Conservation (phyloP, 108 stramenopile species). For the Pelagomonas calceolata region DNA sequence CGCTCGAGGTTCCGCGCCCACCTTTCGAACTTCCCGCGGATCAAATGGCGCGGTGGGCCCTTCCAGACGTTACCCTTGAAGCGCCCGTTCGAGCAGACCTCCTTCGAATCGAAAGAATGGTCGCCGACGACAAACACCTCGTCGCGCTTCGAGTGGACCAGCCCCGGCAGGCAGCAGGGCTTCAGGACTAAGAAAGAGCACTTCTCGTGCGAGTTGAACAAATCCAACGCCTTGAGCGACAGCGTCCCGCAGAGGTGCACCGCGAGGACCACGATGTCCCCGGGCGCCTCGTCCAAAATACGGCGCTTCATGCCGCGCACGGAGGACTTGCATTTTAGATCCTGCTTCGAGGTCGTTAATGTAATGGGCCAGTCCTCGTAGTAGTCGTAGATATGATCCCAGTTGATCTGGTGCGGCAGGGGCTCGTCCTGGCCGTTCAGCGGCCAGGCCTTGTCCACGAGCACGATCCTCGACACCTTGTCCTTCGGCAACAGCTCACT, state of each 20-base stretch:
- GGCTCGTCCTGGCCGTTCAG: conserved; percentile 25
- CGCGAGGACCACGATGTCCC: conserved; percentile 41
- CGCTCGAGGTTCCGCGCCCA: conserved; percentile 41
- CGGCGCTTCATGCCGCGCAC: conserved; percentile 19
- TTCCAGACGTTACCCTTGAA: conserved; percentile 44
- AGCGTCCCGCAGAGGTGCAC: conserved; percentile 56
- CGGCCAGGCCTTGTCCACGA: conserved; percentile 54
- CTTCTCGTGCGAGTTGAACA: conserved; percentile 45
- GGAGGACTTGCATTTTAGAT: conserved; percentile 37
- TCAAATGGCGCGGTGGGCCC: conserved; percentile 36
- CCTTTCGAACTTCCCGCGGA: conserved; percentile 29
- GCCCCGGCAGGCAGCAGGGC: conserved; percentile 53
- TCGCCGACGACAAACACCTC: conserved; percentile 37
- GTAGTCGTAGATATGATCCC: conserved; percentile 48
- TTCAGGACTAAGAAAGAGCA: conserved; percentile 39
- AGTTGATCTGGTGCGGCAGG: conserved; percentile 43
- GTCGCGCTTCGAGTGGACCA: conserved; percentile 45
- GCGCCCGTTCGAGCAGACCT: conserved; percentile 40
- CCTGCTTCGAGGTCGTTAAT: conserved; percentile 41
- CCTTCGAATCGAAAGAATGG: conserved; percentile 42
- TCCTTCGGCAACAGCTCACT: conserved; percentile 38
- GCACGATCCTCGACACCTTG: conserved; percentile 34
- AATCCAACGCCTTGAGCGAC: conserved; percentile 41
- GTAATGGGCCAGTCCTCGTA: conserved; percentile 51
- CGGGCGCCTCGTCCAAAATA: conserved; percentile 18